Conservation (phyloP, 2,329 filamentous ascomycete genomes). For the Talaromyces marneffei region DNA sequence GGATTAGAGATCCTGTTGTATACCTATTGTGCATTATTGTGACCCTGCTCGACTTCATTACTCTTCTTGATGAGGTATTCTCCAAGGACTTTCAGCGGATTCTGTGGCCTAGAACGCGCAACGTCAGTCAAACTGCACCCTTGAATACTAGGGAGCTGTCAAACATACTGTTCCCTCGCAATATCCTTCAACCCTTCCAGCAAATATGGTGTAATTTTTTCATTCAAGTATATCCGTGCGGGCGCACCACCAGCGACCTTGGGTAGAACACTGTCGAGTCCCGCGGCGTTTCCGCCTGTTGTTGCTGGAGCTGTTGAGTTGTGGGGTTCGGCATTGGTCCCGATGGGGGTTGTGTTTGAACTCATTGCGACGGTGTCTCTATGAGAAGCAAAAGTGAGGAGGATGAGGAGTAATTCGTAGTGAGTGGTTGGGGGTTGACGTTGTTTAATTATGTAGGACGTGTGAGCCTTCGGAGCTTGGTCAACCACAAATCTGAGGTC, state of each 20-base stretch:
- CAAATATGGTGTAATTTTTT: slow-evolving; percentile 61
- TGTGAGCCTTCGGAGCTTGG: neutral
- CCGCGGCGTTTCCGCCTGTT: neutral
- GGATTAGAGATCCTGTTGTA: neutral
- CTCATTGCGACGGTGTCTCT: slow-evolving; percentile 5
- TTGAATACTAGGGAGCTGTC: neutral
- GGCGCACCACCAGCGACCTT: slow-evolving; percentile 56
- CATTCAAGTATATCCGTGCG: slow-evolving; percentile 65
- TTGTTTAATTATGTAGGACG: neutral
- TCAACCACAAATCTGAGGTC: neutral
- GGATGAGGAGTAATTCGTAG: neutral
- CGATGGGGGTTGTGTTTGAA: slow-evolving; percentile 9
- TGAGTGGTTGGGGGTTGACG: neutral
- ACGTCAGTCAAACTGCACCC: neutral
- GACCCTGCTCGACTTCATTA: slow-evolving; percentile 52
- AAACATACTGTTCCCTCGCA: slow-evolving; percentile 64
- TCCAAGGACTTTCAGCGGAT: slow-evolving; percentile 63
- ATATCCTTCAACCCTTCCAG: slow-evolving; percentile 70
- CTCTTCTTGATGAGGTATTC: slow-evolving; percentile 66
- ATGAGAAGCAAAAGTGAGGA: neutral
- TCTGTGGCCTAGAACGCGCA: slow-evolving; percentile 52
- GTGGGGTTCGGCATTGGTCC: neutral
- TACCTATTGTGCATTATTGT: neutral
- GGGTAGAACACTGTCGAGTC: slow-evolving; percentile 4
- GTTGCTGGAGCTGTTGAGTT: slow-evolving; percentile 5